A percentile compares a stretch with the other conserved stretches of the same genome.
Evolutionary conservation across 768 basidiomycete genomes (phyloP).

Genomic region (Galerina sulciceps): DNA sequence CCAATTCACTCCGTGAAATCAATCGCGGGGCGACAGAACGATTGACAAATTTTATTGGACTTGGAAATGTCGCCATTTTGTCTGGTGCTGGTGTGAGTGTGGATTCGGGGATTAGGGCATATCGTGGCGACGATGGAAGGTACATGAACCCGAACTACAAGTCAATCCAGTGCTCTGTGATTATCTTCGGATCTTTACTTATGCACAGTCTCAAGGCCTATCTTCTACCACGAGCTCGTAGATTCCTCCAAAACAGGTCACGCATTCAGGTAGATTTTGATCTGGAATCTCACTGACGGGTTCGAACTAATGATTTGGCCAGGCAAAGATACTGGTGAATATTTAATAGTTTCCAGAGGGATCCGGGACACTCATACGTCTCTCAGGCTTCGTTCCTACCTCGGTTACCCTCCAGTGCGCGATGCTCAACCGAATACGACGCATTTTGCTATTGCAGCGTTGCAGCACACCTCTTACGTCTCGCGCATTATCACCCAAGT

Average conservation of each 20-base stretch:
- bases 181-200: background rate
- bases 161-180: constrained; percentile 42
- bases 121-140: constrained; percentile 83
- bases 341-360: constrained; percentile 7
- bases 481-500: constrained; percentile 79
- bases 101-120: constrained; percentile 95
- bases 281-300: background rate
- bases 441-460: constrained; percentile 84
- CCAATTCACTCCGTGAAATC: constrained; percentile 39
- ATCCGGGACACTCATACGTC: background rate
- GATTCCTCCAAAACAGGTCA: constrained; percentile 72
- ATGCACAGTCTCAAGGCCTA: constrained; percentile 44
- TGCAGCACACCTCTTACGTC: constrained; percentile 70
- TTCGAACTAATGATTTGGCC: constrained; percentile 1
- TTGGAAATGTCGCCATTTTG: constrained; percentile 74
- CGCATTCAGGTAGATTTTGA: constrained; percentile 59
- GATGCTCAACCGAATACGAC: constrained; percentile 86
- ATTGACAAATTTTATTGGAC: constrained; percentile 65
- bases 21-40: constrained; percentile 59
- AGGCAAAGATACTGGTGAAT: constrained; percentile 85
- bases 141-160: constrained; percentile 93
- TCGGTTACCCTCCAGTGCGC: constrained; percentile 89
- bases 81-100: constrained; percentile 96
- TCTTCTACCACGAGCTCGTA: constrained; percentile 84
- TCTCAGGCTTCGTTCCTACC: constrained; percentile 69